Evolutionary conservation across 306 rosid species (phyloP).

Genomic region (Echinosophora koreensis): DNA sequence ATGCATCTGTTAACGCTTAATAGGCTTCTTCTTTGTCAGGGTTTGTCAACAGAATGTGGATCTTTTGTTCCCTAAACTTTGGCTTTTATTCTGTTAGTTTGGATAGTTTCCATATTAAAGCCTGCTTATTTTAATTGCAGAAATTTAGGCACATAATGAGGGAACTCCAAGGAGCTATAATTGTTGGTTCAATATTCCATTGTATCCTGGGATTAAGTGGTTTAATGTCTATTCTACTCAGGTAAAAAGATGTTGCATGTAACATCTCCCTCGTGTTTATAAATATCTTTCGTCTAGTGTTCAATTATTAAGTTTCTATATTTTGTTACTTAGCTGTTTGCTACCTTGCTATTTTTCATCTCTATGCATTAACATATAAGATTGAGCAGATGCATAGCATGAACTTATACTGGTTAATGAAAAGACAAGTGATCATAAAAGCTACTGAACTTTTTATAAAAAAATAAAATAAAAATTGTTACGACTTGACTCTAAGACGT

Average conservation of each 20-base stretch:
- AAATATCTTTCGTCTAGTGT: slow-evolving; percentile 16
- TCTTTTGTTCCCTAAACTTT: slow-evolving; percentile 22
- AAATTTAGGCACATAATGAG: slow-evolving; percentile 96
- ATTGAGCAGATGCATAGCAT: slow-evolving; percentile 22
- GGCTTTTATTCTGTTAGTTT: slow-evolving; percentile 23
- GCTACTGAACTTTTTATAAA: slow-evolving; percentile 29
- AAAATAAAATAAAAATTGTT: not conserved
- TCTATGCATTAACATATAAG: not conserved
- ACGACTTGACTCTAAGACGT: not conserved
- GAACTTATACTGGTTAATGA: slow-evolving; percentile 35
- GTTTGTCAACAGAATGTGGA: slow-evolving; percentile 21
- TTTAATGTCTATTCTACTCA: slow-evolving; percentile 81
- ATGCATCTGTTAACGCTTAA: slow-evolving; percentile 19
- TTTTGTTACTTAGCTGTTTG: slow-evolving; percentile 7
- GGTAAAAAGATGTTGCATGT: slow-evolving; percentile 58
- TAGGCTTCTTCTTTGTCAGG: not conserved
- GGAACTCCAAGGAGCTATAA: slow-evolving; percentile 97
- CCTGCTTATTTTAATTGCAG: slow-evolving; percentile 58
- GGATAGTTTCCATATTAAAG: slow-evolving; percentile 38
- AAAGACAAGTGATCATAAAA: slow-evolving; percentile 1
- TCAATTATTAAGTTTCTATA: slow-evolving; percentile 26
- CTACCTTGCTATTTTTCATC: not conserved
- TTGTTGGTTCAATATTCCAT: slow-evolving; percentile 89
- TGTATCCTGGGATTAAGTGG: slow-evolving; percentile 87
- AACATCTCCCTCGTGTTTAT: slow-evolving; percentile 25